Percentiles rank a stretch among this genome's conserved stretches.
These are phyloP conservation scores for Endoconidiophora laricicola DNA, from an alignment of 2,329 filamentous ascomycete species.

Conservation along the genomic window DNA sequence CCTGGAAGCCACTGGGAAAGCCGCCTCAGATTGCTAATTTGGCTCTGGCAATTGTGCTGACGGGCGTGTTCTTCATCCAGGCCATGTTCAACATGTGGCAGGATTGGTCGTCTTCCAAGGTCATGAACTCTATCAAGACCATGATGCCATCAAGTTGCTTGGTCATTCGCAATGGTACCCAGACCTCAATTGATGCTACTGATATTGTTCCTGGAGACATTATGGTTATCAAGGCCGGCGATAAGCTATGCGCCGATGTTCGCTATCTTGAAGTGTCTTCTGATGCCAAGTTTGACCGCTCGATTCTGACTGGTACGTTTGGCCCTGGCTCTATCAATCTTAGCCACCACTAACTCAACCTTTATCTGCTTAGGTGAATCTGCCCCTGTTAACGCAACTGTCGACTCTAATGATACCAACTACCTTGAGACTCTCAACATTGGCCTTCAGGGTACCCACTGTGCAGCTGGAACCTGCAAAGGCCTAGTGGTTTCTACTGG, in stretches of 20 bases:
- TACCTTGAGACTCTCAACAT: constrained; percentile 89
- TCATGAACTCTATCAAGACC: constrained; percentile 64
- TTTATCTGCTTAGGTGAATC: constrained; percentile 52
- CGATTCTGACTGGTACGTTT: constrained; percentile 93
- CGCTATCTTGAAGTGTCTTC: constrained; percentile 60
- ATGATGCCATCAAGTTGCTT: constrained; percentile 64
- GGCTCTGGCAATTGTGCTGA: constrained; percentile 56
- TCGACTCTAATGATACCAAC: constrained; percentile 44
- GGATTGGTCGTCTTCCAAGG: constrained; percentile 59
- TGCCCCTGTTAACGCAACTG: constrained; percentile 54
- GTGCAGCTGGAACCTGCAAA: constrained; percentile 83
- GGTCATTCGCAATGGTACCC: constrained; percentile 59
- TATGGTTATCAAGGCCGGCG: constrained; percentile 72
- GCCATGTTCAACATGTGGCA: constrained; percentile 55
- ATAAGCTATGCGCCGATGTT: constrained; percentile 81
- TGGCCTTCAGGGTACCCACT: constrained; percentile 94
- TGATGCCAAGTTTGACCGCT: constrained; percentile 86
- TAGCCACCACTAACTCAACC: constrained; percentile 27
- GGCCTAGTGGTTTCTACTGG: constrained; percentile 86
- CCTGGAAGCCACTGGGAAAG: constrained; percentile 58
- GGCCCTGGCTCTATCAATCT: constrained; percentile 41
- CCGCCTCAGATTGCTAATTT: constrained; percentile 54
- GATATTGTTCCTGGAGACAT: constrained; percentile 91
- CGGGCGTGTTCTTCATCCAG: constrained; percentile 52
- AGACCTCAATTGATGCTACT: constrained; percentile 77